phyloP scores from a whole-genome alignment of 345 rosid genomes.

The Erucastrum elatum region DNA sequence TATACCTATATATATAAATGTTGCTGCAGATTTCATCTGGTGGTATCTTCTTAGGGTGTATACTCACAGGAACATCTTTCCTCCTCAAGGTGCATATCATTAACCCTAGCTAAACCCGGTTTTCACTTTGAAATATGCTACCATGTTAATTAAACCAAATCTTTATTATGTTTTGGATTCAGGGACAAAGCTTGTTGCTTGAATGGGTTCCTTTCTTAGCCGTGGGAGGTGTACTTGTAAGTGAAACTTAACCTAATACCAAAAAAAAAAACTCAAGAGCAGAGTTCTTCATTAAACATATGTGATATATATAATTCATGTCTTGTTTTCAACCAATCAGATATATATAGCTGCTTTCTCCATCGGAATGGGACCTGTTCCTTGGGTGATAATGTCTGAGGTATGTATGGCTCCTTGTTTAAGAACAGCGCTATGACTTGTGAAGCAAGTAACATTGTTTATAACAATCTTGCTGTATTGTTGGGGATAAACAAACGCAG shows the following conservation, averaged over 20 bases:
- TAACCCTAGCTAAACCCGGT: constrained; percentile 4
- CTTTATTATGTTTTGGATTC: constrained; percentile 1
- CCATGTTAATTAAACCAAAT: neutral
- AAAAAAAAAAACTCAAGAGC: neutral
- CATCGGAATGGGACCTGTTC: constrained; percentile 92
- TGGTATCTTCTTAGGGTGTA: constrained; percentile 78
- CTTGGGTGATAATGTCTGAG: constrained; percentile 98
- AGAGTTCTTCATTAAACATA: neutral
- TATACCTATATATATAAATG: neutral
- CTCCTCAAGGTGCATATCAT: constrained; percentile 54
- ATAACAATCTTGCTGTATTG: neutral
- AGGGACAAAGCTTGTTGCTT: constrained; percentile 59
- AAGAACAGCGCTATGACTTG: neutral
- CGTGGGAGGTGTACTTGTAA: constrained; percentile 74
- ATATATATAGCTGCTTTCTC: constrained; percentile 66
- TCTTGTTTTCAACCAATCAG: constrained; percentile 38
- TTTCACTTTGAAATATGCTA: neutral
- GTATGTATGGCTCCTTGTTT: constrained; percentile 52
- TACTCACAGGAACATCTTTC: constrained; percentile 77
- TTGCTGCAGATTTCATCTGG: constrained; percentile 60
- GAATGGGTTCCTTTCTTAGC: constrained; percentile 72
- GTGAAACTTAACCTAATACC: constrained; percentile 22
- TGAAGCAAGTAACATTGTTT: neutral
- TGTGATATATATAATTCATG: neutral
- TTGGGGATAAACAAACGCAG: constrained; percentile 44